Evolutionary conservation across 345 rosid genomes (phyloP).

Genomic region (Balakata baccata): DNA sequence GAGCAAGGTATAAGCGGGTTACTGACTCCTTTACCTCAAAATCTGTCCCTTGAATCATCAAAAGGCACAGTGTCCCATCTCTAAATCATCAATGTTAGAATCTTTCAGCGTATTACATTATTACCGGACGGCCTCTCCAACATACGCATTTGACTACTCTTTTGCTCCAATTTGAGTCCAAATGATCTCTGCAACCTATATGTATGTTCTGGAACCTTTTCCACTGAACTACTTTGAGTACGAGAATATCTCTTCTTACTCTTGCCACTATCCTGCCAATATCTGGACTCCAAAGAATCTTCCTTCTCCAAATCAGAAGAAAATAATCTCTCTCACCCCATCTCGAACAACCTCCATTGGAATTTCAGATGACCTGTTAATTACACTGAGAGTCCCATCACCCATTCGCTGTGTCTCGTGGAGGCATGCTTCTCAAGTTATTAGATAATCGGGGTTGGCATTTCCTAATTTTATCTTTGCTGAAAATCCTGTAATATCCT

Average conservation of each 20-base stretch:
- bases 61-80: slow-evolving; percentile 24
- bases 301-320: slow-evolving; percentile 22
- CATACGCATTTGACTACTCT: slow-evolving; percentile 1
- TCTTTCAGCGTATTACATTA: slow-evolving; percentile 27
- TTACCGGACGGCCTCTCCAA: slow-evolving; percentile 21
- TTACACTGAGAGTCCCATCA: slow-evolving; percentile 20
- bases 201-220: slow-evolving; percentile 23
- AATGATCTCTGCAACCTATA: slow-evolving; percentile 19
- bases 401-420: slow-evolving; percentile 12
- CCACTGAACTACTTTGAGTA: slow-evolving; percentile 16
- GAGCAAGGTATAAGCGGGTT: slow-evolving; percentile 21
- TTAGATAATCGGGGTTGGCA: slow-evolving; percentile 15
- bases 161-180: slow-evolving; percentile 22
- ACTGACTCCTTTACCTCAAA: slow-evolving; percentile 27
- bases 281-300: slow-evolving; percentile 31
- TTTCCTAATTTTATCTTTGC: slow-evolving; percentile 21
- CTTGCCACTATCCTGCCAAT: slow-evolving; percentile 25
- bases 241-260: slow-evolving; percentile 23
- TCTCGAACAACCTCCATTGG: slow-evolving; percentile 18
- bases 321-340: slow-evolving; percentile 19
- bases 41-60: slow-evolving; percentile 33
- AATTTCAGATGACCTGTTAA: slow-evolving; percentile 24
- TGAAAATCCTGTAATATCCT: slow-evolving; percentile 6
- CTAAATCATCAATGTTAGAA: slow-evolving; percentile 19
- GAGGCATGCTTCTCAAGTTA: slow-evolving; percentile 19